Percentiles rank a stretch among this genome's conserved stretches.
Conservation (phyloP, 2,329 filamentous ascomycete species). For the Alternaria solani region DNA sequence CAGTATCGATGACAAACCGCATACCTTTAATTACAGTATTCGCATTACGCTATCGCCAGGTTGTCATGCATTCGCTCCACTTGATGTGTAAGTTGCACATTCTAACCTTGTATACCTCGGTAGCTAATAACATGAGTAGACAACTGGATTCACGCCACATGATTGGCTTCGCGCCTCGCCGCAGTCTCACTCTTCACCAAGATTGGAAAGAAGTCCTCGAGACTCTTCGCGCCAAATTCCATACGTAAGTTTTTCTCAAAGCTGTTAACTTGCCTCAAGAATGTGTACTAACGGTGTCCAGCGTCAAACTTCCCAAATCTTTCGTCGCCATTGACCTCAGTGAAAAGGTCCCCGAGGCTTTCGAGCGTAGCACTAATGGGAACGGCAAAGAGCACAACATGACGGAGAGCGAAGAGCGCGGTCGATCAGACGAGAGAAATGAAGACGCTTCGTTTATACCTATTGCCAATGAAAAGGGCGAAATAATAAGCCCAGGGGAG, state of each 20-base stretch:
- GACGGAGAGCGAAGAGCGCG: conserved; percentile 25
- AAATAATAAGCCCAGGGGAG: conserved; percentile 4
- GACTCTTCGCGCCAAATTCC: conserved; percentile 91
- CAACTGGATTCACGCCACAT: conserved; percentile 96
- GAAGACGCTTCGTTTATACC: conserved; percentile 14
- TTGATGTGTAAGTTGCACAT: conserved; percentile 72
- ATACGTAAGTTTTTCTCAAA: conserved; percentile 71
- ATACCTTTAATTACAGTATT: conserved; percentile 91
- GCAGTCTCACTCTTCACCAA: conserved; percentile 87
- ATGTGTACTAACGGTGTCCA: conserved; percentile 22
- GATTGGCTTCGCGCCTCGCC: conserved; percentile 90
- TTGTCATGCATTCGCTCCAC: conserved; percentile 93
- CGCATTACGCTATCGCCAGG: conserved; percentile 95
- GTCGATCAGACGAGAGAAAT: conserved; percentile 28
- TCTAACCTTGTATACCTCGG: neutral
- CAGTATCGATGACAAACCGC: conserved; percentile 65
- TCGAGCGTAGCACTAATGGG: conserved; percentile 34
- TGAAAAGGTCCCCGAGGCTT: conserved; percentile 59
- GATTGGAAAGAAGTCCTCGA: conserved; percentile 99
- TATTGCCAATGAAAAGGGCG: conserved; percentile 12
- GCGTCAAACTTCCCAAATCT: conserved; percentile 60
- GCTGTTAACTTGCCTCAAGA: neutral
- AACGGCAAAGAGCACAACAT: conserved; percentile 33
- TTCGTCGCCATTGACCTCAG: conserved; percentile 61
- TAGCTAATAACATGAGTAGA: conserved; percentile 28